Evolutionary conservation across 768 basidiomycete genomes (phyloP), one percentile per base, ranked within the genome.

Genomic region (Mycena chlorophos): DNA sequence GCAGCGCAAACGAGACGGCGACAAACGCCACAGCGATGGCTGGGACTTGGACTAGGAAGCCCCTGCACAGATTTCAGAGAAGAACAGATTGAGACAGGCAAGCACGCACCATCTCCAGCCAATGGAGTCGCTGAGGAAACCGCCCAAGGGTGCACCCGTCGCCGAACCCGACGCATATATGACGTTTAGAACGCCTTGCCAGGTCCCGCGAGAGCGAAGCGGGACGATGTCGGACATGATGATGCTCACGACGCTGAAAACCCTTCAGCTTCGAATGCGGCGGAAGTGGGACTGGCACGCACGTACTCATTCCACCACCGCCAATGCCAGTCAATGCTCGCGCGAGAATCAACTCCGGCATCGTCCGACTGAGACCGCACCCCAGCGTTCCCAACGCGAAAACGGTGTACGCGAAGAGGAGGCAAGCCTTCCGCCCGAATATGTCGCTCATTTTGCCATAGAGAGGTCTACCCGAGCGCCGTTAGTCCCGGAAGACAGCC

Each of bases 131-230:
- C 82, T 76, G 2, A 89, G 69, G 37, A 82, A 75, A 4, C 86
- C 86, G 12, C 86, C 86, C 0, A 86, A 66, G 2, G 86, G 85
- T 2, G 85, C 85, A 12, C 87, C 87, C 0, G 74, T 71, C 1
- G 80, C 78, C 22, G 81, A 81, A 10, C 87, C 86, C 16, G 73
- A 67, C 0, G 84, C 80, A 54, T 75, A 87, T 2, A 86, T 75
- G 27, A 87, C 78, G 63, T 86, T 87, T 3, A 83, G 66, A 12
- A 87, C 66, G 77, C 84, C 86, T 79, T 87, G 86, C 80, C 84
- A 86, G n/a, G 84, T 86, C 22, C 87, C 87, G 49, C 86, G 74
- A 22, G 76, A 75, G 2, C 85, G 76, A 43, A 87, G 71, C 0
- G 86, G 83, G 1, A 86, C 80, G 17, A 87, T 71, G 58, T 87